Percentiles rank a stretch among this genome's conserved stretches.
These are phyloP conservation scores for Cephalotrichum gorgonifer DNA, from an alignment of 2,329 filamentous ascomycete genomes.

Conservation along the genomic window DNA sequence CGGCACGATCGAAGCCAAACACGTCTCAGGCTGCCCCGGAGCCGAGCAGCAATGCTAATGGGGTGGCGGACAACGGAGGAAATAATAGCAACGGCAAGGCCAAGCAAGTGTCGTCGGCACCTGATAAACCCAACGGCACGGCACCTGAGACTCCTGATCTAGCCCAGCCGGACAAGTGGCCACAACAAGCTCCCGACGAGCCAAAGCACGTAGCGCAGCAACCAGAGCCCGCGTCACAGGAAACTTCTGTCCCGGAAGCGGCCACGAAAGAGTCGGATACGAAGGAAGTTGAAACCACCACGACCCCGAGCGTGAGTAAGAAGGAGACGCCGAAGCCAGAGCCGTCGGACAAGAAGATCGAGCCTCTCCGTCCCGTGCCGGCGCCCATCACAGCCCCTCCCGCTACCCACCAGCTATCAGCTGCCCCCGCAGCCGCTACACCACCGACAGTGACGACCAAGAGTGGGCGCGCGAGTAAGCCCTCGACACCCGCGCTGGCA, in stretches of 20 bases:
- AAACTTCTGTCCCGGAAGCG: background rate
- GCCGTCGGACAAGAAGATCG: conserved; percentile 14
- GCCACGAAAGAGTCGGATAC: conserved; percentile 33
- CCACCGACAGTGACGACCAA: conserved; percentile 47
- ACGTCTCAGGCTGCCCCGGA: conserved; percentile 54
- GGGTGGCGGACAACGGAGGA: background rate
- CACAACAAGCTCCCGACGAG: conserved; percentile 14
- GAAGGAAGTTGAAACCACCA: conserved; percentile 28
- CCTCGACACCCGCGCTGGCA: conserved; percentile 51
- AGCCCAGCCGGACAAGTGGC: conserved; percentile 12
- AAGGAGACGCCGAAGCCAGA: conserved; percentile 18
- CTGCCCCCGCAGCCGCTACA: conserved; percentile 6
- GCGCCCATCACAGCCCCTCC: conserved; percentile 8
- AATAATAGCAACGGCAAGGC: conserved; percentile 28
- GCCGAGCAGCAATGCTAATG: background rate
- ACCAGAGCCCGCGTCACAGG: background rate
- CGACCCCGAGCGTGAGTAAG: conserved; percentile 16
- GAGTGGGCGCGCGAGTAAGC: conserved; percentile 56
- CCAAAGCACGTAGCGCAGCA: conserved; percentile 8
- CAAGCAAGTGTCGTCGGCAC: conserved; percentile 48
- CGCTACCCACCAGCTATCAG: conserved; percentile 3
- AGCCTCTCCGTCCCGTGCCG: conserved; percentile 5
- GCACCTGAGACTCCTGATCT: conserved; percentile 25
- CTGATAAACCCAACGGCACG: conserved; percentile 50
- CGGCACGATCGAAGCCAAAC: conserved; percentile 66